Evolutionary conservation across 2,329 filamentous ascomycete genomes (phyloP).

Genomic region (Chaetomiaceae sp.): DNA sequence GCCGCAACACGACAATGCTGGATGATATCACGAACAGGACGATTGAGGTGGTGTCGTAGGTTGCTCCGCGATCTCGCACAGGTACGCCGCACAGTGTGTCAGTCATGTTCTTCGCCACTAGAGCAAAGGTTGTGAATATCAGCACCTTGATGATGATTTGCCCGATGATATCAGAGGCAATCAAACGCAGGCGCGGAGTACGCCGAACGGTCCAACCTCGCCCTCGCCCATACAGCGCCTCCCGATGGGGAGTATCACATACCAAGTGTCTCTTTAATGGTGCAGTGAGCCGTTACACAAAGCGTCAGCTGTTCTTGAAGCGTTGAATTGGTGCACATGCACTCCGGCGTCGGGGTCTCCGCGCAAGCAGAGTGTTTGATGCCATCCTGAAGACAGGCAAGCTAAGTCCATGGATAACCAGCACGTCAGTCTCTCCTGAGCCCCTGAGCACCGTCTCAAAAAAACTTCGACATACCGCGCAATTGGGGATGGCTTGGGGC

Average conservation of each 20-base stretch:
- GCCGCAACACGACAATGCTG: slow-evolving; percentile 4
- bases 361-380: slow-evolving; percentile 3
- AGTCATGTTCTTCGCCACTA: slow-evolving; percentile 7
- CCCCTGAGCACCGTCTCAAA: not conserved
- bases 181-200: not conserved
- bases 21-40: slow-evolving; percentile 6
- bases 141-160: no score
- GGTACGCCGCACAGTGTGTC: slow-evolving; percentile 3
- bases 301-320: not conserved
- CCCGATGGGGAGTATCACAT: not conserved
- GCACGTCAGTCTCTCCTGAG: not conserved
- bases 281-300: slow-evolving; percentile 9
- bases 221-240: no score
- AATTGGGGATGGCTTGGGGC: slow-evolving; percentile 2
- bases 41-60: slow-evolving; percentile 18
- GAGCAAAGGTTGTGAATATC: not conserved
- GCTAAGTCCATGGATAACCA: not conserved
- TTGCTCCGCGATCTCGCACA: slow-evolving; percentile 3
- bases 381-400: not conserved
- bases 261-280: slow-evolving; percentile 11
- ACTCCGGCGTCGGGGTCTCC: not conserved
- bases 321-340: slow-evolving; percentile 3
- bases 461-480: slow-evolving; percentile 8
- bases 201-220: no score
- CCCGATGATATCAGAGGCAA: no score